A percentile compares a stretch with the other conserved stretches of the same genome.
Conservation (phyloP, 2,329 filamentous ascomycete genomes). For the Aspergillus sp. region DNA sequence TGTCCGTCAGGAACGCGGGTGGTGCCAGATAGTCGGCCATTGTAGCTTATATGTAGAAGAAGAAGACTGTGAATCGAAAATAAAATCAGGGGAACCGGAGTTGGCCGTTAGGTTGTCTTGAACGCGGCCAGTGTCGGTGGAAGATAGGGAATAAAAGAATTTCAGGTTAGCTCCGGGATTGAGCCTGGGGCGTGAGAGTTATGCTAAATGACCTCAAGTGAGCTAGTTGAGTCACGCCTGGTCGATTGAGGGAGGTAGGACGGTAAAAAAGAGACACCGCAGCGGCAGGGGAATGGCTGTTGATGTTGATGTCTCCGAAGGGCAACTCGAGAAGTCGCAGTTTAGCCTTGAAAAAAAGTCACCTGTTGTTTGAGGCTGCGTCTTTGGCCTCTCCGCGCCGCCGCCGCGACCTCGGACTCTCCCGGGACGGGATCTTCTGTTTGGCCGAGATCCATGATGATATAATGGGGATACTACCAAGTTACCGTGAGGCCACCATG, state of each 20-base stretch:
- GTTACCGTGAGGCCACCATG: neutral
- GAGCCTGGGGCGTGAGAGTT: constrained; percentile 22
- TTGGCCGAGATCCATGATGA: constrained; percentile 18
- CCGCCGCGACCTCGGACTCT: constrained; percentile 22
- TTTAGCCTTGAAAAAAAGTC: constrained; percentile 34
- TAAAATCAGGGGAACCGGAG: constrained; percentile 7
- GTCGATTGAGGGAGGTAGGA: constrained; percentile 15
- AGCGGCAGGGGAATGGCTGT: constrained; percentile 8
- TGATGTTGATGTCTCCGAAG: constrained; percentile 9
- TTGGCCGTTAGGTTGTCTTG: constrained; percentile 27
- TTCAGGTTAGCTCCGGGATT: constrained; percentile 31
- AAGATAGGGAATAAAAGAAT: constrained; percentile 24
- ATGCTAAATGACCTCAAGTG: constrained; percentile 3
- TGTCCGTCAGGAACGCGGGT: constrained; percentile 69
- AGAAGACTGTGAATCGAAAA: constrained; percentile 14
- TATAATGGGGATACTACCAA: neutral
- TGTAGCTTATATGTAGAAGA: constrained; percentile 22
- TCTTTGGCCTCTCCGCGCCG: constrained; percentile 27
- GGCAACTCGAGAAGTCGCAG: constrained; percentile 16
- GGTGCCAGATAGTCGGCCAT: constrained; percentile 49
- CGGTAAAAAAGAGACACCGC: constrained; percentile 15
- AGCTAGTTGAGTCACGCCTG: constrained; percentile 25
- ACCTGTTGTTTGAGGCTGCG: constrained; percentile 28
- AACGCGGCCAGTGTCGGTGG: constrained; percentile 24
- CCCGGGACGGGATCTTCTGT: constrained; percentile 16